Base-by-base conservation (phyloP, 305 asterid species). In the Fraxinus velutina region DNA sequence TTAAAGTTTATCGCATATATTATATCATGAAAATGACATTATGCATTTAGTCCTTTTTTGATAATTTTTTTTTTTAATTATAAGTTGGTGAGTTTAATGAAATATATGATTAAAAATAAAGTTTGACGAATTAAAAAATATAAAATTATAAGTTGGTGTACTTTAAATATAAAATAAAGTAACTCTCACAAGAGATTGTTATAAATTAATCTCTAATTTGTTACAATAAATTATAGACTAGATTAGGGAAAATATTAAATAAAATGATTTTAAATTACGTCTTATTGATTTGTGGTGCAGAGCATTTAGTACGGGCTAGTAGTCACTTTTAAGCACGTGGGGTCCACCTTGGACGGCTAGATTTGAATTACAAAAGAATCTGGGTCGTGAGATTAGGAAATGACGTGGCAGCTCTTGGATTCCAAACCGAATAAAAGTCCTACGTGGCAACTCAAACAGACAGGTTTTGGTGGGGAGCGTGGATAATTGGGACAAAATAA, bases 401-500 rank as follows among this genome's bases (percentile, higher is more conserved):
- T 84, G 89, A 92, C 94, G 93, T 93, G 96, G 95, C 82, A 82
- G 82, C 78, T 34, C 70, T 13, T 76, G 88, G 86, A 91, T 86
- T 76, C 87, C 81, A 71, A 80, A 62, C 36, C 77, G 75, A 42
- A 72, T 88, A 80, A 83, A 84, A 39, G 86, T 90, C 92, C 91
- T 77, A 89, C 89, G 89, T 92, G 91, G 91, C 93, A 85, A 29
- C 15, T 75, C 72, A 76, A 73, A 36, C 75, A 42, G 76, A 79
- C 86, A 80, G 84, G 79, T 86, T 85, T 70, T 36, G 83, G 88
- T 83, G 86, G 86, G 87, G 84, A 64, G 75, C 78, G 87, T 81
- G 88, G 88, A 79, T 83, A 57, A 22, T 8, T 73, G 66, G 81
- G 85, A 76, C 19, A 15, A 74, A 88, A 86, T 83, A 6, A 0